These are phyloP conservation scores for Echites panduratus DNA, from an alignment of 257 asterid species.

Conservation along the genomic window DNA sequence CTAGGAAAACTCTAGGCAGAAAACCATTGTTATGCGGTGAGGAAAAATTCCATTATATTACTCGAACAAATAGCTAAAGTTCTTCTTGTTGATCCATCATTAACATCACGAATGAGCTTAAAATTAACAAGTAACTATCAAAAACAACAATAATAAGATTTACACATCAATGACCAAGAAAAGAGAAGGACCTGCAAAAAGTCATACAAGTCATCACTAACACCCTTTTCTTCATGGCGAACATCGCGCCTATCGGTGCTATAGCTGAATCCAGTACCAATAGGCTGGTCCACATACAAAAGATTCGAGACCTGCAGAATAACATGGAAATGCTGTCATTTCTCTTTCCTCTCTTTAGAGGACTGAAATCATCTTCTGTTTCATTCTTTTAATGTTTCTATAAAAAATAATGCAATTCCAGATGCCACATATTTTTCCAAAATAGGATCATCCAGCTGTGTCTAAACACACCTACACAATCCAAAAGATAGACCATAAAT, in stretches of 20 bases:
- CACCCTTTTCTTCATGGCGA: conserved; percentile 79
- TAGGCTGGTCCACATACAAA: conserved; percentile 90
- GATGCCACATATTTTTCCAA: background rate
- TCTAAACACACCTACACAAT: background rate
- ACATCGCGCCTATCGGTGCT: conserved; percentile 76
- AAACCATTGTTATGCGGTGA: background rate
- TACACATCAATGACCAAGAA: background rate
- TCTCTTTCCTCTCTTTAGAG: conserved; percentile 1
- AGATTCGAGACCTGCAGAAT: conserved; percentile 81
- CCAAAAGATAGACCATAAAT: background rate
- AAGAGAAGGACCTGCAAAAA: conserved; percentile 61
- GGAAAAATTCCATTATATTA: background rate
- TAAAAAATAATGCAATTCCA: background rate
- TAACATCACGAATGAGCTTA: background rate
- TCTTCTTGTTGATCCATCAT: background rate
- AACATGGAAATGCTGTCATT: conserved; percentile 18
- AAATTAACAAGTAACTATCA: background rate
- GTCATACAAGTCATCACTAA: conserved; percentile 89
- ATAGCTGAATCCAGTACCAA: conserved; percentile 97
- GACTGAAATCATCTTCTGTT: background rate
- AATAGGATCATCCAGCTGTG: background rate
- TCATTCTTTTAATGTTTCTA: too few relatives aligned
- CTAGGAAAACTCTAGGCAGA: background rate
- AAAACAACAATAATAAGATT: background rate
- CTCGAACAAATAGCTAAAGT: background rate